Conservation (phyloP, 2,329 filamentous ascomycete species). For the Arthrobotrys musiformis region DNA sequence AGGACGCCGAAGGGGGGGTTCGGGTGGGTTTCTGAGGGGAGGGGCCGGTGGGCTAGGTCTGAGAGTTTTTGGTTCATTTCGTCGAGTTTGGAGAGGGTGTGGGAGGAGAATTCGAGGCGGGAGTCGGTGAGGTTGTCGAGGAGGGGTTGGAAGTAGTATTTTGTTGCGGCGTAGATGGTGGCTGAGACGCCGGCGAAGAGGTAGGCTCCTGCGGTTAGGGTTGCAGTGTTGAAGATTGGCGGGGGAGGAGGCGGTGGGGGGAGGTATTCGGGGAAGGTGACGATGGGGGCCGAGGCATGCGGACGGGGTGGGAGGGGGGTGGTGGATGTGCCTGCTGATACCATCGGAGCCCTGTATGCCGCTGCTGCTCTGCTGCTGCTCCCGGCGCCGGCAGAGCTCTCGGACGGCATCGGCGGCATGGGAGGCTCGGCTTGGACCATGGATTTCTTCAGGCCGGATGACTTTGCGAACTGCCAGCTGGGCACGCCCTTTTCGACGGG, state of each 20-base stretch:
- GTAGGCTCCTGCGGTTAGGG: constrained; percentile 71
- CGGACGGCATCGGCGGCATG: constrained; percentile 44
- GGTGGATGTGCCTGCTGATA: constrained; percentile 52
- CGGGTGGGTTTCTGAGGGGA: constrained; percentile 41
- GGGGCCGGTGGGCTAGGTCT: constrained; percentile 62
- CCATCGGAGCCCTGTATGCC: constrained; percentile 4
- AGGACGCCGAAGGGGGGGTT: constrained; percentile 51
- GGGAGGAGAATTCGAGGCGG: constrained; percentile 67
- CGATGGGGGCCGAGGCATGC: constrained; percentile 66
- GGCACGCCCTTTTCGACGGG: constrained; percentile 48
- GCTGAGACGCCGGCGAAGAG: constrained; percentile 70
- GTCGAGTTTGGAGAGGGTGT: constrained; percentile 66
- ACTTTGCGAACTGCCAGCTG: constrained; percentile 46
- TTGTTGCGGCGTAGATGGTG: constrained; percentile 76
- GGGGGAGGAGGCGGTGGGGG: constrained; percentile 68
- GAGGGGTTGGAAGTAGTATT: constrained; percentile 74
- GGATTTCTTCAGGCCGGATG: constrained; percentile 14
- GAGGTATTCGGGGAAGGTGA: constrained; percentile 78
- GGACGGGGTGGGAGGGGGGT: constrained; percentile 62
- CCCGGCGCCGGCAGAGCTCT: neutral
- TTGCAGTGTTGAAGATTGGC: constrained; percentile 72
- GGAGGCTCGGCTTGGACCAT: constrained; percentile 50
- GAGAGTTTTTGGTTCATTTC: constrained; percentile 68
- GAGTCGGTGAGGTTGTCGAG: constrained; percentile 66
- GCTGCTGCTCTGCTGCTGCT: constrained; percentile 1